A percentile compares a stretch with the other conserved stretches of the same genome.
phyloP scores from a whole-genome alignment of 768 basidiomycete species.

The Lentinula guzmanii region DNA sequence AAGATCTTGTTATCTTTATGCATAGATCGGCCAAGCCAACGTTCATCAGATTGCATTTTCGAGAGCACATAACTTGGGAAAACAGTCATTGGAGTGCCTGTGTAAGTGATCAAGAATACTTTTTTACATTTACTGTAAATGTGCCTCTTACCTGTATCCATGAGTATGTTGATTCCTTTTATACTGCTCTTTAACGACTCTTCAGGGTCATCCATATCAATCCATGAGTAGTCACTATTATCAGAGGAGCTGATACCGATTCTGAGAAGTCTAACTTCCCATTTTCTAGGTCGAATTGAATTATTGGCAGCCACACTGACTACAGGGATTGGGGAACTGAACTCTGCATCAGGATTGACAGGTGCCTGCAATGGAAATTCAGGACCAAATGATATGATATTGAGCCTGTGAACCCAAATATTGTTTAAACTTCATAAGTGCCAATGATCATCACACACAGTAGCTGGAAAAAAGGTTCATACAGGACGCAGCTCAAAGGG shows the following conservation, averaged over 20 bases:
- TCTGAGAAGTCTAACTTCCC: not conserved
- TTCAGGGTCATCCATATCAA: not conserved
- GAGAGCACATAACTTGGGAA: not conserved
- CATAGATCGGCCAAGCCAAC: not conserved
- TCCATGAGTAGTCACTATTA: not conserved
- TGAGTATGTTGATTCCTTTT: not conserved
- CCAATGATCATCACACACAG: no score
- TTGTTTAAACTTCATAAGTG: not conserved
- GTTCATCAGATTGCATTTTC: not conserved
- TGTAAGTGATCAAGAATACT: not conserved
- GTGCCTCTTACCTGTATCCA: not conserved
- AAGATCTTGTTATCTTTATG: not conserved
- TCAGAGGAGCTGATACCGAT: not conserved
- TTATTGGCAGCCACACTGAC: not conserved
- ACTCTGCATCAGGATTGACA: not conserved
- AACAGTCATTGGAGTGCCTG: not conserved
- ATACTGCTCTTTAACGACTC: not conserved
- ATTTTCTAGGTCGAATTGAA: not conserved
- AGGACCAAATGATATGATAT: not conserved
- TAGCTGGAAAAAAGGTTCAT: no score
- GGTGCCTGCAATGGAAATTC: not conserved
- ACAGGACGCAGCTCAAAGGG: not conserved
- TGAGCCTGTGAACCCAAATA: not conserved
- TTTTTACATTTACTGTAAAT: not conserved
- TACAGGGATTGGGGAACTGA: not conserved